Evolutionary conservation across 2,329 filamentous ascomycete genomes (phyloP), one percentile per base, ranked within the genome.

Genomic region (Fusarium ramigenum): DNA sequence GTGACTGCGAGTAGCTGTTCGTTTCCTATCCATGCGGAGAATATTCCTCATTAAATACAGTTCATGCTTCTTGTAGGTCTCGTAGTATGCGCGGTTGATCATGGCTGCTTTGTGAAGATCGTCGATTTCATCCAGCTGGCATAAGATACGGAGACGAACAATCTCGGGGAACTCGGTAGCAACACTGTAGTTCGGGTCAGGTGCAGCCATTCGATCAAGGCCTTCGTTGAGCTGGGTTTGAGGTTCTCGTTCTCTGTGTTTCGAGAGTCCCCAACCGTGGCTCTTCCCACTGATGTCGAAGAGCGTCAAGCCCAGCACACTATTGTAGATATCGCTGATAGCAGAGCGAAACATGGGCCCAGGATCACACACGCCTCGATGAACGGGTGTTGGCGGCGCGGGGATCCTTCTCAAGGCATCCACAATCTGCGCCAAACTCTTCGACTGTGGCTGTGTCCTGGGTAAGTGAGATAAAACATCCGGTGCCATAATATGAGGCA

Each of bases 241-340:
- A 7, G 82, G 83, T 63, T 83, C 80, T 4, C 75, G 60, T 40
- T 79, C 78, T 42, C 73, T 74, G 58, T 84, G 78, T 71, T 83
- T 84, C 5, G 84, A 86, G 5, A 88, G 66, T 0, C 82, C 86
- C 87, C 86, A 88, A 9, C 86, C 87, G 37, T 85, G 84, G 43
- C 82, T 82, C 72, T 82, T 82, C 0, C 86, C 85, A 21, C 83
- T 85, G 2, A 88, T 82, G 36, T 88, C 86, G 50, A 83, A 79
- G 0, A 89, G 80, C 5, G 85, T 87, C 9, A 89, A 68, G 0
- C 87, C 87, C 11, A 79, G 77, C 6, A 89, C 82, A 60, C 86
- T 87, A 60, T 87, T 87, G 63, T 84, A 87, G 4, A 89, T 84
- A 64, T 88, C 86, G 32, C 82, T 84, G 15, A 89, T 79, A 11